A percentile compares a stretch with the other conserved stretches of the same genome.
These are phyloP conservation scores for Salvia sclarea DNA, from an alignment of 305 asterid genomes.

Conservation along the genomic window DNA sequence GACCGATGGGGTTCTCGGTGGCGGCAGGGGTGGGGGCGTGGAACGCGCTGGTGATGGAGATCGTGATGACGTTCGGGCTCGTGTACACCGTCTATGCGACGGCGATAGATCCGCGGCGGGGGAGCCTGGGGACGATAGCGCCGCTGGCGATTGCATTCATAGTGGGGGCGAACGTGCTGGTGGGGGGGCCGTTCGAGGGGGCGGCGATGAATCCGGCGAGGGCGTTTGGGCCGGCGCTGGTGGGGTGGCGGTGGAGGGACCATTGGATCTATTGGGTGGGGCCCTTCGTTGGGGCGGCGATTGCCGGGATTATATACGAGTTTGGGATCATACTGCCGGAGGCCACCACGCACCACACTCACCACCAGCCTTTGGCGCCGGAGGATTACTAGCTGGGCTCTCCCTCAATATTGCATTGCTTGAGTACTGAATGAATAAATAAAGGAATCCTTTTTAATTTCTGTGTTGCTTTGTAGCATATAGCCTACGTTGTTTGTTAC, in stretches of 20 bases:
- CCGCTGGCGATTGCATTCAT: slow-evolving; percentile 89
- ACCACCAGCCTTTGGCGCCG: slow-evolving; percentile 82
- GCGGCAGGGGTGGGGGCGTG: slow-evolving; percentile 60
- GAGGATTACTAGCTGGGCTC: slow-evolving; percentile 58
- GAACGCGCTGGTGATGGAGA: slow-evolving; percentile 76
- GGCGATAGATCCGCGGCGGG: slow-evolving; percentile 74
- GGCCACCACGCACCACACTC: slow-evolving; percentile 45
- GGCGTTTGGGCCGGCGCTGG: slow-evolving; percentile 85
- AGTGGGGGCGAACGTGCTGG: slow-evolving; percentile 76
- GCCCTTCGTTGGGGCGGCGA: slow-evolving; percentile 72
- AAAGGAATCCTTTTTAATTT: neutral
- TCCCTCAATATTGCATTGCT: neutral
- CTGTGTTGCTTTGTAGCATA: neutral
- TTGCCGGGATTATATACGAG: slow-evolving; percentile 73
- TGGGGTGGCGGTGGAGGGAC: slow-evolving; percentile 88
- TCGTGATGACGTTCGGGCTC: slow-evolving; percentile 73
- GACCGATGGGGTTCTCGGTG: slow-evolving; percentile 71
- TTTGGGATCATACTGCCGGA: slow-evolving; percentile 65
- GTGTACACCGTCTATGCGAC: slow-evolving; percentile 78
- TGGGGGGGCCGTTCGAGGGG: slow-evolving; percentile 94
- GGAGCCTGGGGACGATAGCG: slow-evolving; percentile 67
- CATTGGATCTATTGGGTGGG: slow-evolving; percentile 97
- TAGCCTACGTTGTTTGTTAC: neutral
- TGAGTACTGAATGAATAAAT: neutral
- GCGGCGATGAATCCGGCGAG: slow-evolving; percentile 91